Evolutionary conservation across 2,329 filamentous ascomycete species (phyloP), one percentile per base, ranked within the genome.

Genomic region (Pseudofabraea citricarpa): DNA sequence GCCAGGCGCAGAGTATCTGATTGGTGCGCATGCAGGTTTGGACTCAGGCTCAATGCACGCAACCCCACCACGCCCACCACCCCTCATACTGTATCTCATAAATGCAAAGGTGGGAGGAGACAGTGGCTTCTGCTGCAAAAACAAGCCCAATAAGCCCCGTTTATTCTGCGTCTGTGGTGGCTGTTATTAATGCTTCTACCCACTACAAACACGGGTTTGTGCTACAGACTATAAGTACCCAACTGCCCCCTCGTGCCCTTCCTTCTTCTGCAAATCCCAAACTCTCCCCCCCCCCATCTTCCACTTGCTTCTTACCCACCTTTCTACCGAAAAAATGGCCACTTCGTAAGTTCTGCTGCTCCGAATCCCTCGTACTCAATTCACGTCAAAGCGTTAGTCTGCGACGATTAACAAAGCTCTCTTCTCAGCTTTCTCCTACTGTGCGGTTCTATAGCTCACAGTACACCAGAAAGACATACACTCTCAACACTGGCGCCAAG

Each of bases 401-500:
- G 43, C 42, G 40, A 42, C 70, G 68, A 50, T 44, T 56, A 21
- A 48, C 37, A 19, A 47, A 36, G 16, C 19, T 58, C 23, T 40
- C 45, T 12, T 51, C 48, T 18, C 49, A 56, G 4, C 29, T 54
- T 10, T 43, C 43, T 18, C 40, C 43, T 31, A 35, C 23, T 21
- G 23, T 44, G 24, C 41, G 45, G 38, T n/a, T 42, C 36, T 49
- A 40, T 32, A 52, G 50, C 53, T 56, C 55, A 55, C 51, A 40
- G 20, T 27, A 23, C 31, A 45, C 48, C 45, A 64, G 62, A 48
- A 74, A 73, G 57, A 76, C 79, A 58, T 84, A 82, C 61, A 81
- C 77, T 54, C 78, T 88, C 64, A 86, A 87, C 69, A 83, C 81
- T 42, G 87, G 87, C 46, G 83, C 77, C 64, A 82, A 87, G 68